Evolutionary conservation across 305 asterid genomes (phyloP), one percentile per base, ranked within the genome.

Genomic region (Petunia hybrid): DNA sequence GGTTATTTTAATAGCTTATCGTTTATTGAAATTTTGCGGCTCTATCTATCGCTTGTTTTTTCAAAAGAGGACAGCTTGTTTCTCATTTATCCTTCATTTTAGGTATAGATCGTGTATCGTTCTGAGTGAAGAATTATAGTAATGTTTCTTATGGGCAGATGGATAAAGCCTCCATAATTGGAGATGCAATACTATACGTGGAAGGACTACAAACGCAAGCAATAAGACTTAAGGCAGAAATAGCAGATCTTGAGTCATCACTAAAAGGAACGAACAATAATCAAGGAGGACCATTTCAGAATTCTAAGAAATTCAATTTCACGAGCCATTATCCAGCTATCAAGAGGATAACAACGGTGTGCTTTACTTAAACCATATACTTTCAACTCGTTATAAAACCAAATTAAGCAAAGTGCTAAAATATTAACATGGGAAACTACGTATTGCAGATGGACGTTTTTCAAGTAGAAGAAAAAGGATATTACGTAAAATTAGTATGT

Each of bases 81-180:
- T 45, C 51, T 45, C 8, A 45, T 45, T 45, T 8, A 45, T 45
- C 51, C 51, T 45, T 45, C 31, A 6, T 22, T 9, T 3, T 62
- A 13, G 6, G 42, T 62, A 22, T 62, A 64, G 39, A 12, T 2
- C 6, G 31, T 22, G 31, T 22, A 22, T 39, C 13, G 12, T 39
- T 65, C n/a, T 65, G 48, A 65, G 5, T 51, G 46, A 73, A 10
- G 31, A 46, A 0, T 22, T 22, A 22, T 22, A 22, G 0, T 22
- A 31, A 36, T n/a, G 22, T 48, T 73, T 51, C 31, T 1, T 36
- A 6, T 35, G 1, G 4, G 38, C 79, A 95, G 98, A 93, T 95
- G 98, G 98, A 95, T 63, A 93, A 91, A 84, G 99, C 99, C 65
- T 95, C 99, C 5, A 95, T 95, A 43, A 88, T 94, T 6, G 99